These are phyloP conservation scores for Myriosclerotinia scirpicola DNA, from an alignment of 2,329 filamentous ascomycete species.

Conservation along the genomic window DNA sequence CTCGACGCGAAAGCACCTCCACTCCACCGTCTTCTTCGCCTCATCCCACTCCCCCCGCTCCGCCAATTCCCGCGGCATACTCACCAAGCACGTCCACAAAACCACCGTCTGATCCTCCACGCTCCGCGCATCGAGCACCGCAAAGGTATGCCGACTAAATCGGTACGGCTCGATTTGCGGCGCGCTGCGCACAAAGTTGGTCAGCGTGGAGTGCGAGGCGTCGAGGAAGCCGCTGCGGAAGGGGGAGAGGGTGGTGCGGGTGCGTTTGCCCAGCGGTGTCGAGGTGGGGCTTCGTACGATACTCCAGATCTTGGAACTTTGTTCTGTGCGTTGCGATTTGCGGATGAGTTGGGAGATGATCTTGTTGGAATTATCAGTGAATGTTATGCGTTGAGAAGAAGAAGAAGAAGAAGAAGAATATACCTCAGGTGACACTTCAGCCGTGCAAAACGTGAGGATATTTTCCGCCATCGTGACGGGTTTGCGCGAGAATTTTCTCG, in stretches of 20 bases:
- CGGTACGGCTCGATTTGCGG: neutral
- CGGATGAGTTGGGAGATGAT: neutral
- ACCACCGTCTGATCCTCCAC: neutral
- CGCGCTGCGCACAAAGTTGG: neutral
- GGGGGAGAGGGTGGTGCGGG: neutral
- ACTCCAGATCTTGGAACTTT: conserved; percentile 7
- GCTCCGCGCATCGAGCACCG: neutral
- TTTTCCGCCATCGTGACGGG: neutral
- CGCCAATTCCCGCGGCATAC: neutral
- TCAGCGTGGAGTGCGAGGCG: neutral
- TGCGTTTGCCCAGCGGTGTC: neutral
- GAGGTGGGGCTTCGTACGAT: neutral
- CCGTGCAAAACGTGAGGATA: conserved; percentile 3
- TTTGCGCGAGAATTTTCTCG: neutral
- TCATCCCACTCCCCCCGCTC: neutral
- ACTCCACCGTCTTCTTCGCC: neutral
- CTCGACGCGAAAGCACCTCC: neutral
- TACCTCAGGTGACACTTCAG: conserved; percentile 4
- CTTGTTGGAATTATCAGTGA: neutral
- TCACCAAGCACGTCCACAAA: neutral
- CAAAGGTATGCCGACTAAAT: neutral
- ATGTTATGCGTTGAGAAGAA: neutral
- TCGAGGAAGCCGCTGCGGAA: neutral
- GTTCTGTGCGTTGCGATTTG: neutral
- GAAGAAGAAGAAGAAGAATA: neutral